These are phyloP conservation scores for Pythium pectinolyticum DNA, from an alignment of 352 stramenopile genomes.

Conservation along the genomic window DNA sequence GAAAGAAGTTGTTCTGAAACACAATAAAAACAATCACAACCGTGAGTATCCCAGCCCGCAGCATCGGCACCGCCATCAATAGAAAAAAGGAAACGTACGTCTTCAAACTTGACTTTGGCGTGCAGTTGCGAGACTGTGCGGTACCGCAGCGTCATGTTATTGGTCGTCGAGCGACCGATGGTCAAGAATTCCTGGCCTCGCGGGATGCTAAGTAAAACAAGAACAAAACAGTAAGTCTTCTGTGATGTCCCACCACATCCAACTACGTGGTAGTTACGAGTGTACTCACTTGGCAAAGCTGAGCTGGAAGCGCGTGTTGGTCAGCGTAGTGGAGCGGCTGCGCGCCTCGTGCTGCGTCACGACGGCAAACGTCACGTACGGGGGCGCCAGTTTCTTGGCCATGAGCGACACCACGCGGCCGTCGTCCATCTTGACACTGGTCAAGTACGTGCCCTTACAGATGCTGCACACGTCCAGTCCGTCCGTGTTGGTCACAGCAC, in stretches of 20 bases:
- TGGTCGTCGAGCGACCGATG: constrained; percentile 78
- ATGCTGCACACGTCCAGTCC: constrained; percentile 89
- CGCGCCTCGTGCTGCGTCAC: constrained; percentile 89
- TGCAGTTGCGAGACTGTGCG: constrained; percentile 85
- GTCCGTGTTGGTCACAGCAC: constrained; percentile 88
- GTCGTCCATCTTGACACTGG: constrained; percentile 84
- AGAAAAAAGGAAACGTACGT: constrained; percentile 46
- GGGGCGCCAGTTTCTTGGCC: constrained; percentile 82
- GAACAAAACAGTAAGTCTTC: constrained; percentile 8
- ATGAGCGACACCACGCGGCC: constrained; percentile 85
- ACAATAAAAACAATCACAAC: neutral
- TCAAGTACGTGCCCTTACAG: constrained; percentile 91
- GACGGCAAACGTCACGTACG: constrained; percentile 91
- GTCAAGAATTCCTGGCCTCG: constrained; percentile 72
- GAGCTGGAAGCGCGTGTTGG: constrained; percentile 91
- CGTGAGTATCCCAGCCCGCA: neutral
- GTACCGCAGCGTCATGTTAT: constrained; percentile 86
- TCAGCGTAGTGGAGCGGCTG: constrained; percentile 80
- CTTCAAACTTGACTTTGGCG: constrained; percentile 78
- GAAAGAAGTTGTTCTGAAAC: constrained; percentile 67
- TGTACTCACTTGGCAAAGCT: constrained; percentile 88
- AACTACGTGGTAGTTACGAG: neutral
- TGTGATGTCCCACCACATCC: no score
- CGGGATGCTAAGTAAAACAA: constrained; percentile 41
- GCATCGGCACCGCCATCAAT: neutral